A percentile compares a stretch with the other conserved stretches of the same genome.
Conservation (phyloP, 2,329 filamentous ascomycete species). For the Ceratocystis ficicola region DNA sequence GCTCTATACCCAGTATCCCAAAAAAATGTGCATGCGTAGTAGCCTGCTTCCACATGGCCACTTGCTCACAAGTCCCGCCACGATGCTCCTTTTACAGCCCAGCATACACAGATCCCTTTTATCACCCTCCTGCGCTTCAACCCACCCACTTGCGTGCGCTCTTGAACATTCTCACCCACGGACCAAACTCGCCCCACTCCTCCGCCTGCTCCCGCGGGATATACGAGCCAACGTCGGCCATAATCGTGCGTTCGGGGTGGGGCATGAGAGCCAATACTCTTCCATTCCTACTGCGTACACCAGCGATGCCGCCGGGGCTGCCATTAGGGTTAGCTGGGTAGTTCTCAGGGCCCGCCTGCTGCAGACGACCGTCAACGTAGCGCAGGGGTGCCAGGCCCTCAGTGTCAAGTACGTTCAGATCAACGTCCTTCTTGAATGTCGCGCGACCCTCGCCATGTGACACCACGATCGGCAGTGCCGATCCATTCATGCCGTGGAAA, state of each 20-base stretch:
- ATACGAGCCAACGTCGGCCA: constrained; percentile 68
- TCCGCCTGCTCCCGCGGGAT: constrained; percentile 46
- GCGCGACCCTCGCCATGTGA: constrained; percentile 89
- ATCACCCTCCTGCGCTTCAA: constrained; percentile 27
- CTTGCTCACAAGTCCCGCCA: neutral
- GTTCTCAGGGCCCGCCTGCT: constrained; percentile 57
- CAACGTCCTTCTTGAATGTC: constrained; percentile 48
- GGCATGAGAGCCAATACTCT: constrained; percentile 84
- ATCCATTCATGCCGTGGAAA: constrained; percentile 75
- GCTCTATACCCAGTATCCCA: constrained; percentile 11
- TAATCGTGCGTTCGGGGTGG: constrained; percentile 79
- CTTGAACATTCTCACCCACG: constrained; percentile 77
- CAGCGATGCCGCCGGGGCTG: constrained; percentile 68
- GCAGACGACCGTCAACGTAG: constrained; percentile 66
- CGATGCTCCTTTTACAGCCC: neutral
- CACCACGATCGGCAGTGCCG: constrained; percentile 70
- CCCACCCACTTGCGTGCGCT: constrained; percentile 83
- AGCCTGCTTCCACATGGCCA: neutral
- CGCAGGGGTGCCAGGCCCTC: constrained; percentile 59
- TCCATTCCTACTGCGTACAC: constrained; percentile 63
- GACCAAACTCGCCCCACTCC: constrained; percentile 68
- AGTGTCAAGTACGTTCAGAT: constrained; percentile 30
- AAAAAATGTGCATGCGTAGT: neutral
- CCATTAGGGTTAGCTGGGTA: constrained; percentile 88
- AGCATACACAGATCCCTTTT: neutral